Base-by-base conservation (phyloP, 2,329 filamentous ascomycete genomes). In the Claviceps purpurea region DNA sequence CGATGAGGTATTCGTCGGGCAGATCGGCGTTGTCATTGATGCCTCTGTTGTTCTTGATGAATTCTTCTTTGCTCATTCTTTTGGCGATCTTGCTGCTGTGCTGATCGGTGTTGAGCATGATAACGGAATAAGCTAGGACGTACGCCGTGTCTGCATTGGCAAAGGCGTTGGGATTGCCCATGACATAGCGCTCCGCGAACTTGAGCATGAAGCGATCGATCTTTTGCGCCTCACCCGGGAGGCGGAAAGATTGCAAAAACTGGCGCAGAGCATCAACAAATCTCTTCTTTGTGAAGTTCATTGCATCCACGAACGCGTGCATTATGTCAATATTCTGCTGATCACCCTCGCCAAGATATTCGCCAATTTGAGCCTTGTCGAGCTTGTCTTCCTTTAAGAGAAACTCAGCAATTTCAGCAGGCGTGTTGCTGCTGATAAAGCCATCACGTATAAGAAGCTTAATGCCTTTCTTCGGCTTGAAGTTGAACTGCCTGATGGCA, bases 171-270 rank as follows among this genome's bases (percentile, higher is more conserved):
- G 93, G 93, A 60, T 98, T 98, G 34, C 90, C 90, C 55, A 84
- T 85, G 50, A 95, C 87, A 65, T 98, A 98, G 55, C 91, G 84
- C 67, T 97, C 91, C 10, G 93, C 93, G 69, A 97, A 98, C 67
- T 98, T 98, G 58, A 98, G 73, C 93, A 98, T 97, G 70, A 97
- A 95, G 47, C 93, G 87, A 80, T 98, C 93, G 59, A 98, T 98
- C 73, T 98, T 98, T 65, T 98, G 93, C 0, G 90, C 90, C 68
- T 98, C 93, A 55, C 93, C 93, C 0, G 93, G 93, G 14, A 98
- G 73, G 56, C 93, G 85, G 73, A 98, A 98, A 30, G 89, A 87
- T 66, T 98, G 93, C 13, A 98, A 73, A 62, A 98, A 98, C 54
- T 89, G 84, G 40, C 93, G 82, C 26, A 98, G 72, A 14, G 93